Percentiles rank a stretch among this genome's conserved stretches.
Evolutionary conservation across 306 rosid species (phyloP).

Genomic region (Cicer cuneatum): DNA sequence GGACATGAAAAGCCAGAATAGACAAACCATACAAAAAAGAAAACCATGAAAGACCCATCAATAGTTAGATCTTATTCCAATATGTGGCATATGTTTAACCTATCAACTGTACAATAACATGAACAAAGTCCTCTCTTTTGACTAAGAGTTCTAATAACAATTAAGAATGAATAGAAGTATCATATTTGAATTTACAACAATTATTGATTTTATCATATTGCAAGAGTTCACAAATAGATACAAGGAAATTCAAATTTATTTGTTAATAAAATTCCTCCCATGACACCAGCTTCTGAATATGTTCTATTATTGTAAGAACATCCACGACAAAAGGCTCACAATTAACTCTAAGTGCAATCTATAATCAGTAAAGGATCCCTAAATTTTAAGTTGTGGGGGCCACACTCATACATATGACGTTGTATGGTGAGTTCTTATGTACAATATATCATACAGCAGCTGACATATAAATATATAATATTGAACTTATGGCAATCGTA

Average conservation of each 20-base stretch:
- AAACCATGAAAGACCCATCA: constrained; percentile 31
- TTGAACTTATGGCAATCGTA: too few species aligned
- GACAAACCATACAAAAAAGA: constrained; percentile 15
- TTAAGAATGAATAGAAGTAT: constrained; percentile 10
- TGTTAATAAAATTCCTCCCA: neutral
- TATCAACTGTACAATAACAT: constrained; percentile 23
- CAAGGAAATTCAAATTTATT: too few species aligned
- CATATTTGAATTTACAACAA: constrained; percentile 6
- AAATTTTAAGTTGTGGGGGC: too few species aligned
- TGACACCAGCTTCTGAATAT: neutral
- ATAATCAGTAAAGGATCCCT: too few species aligned
- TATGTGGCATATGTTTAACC: constrained; percentile 10
- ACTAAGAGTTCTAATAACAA: constrained; percentile 2
- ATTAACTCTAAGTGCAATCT: neutral
- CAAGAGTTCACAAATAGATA: neutral
- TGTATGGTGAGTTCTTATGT: too few species aligned
- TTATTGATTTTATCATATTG: constrained; percentile 12
- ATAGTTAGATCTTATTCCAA: constrained; percentile 13
- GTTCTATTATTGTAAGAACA: neutral
- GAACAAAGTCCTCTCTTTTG: constrained; percentile 23
- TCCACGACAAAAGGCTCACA: neutral
- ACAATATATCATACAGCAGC: too few species aligned
- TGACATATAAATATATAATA: too few species aligned
- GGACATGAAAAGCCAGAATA: constrained; percentile 19
- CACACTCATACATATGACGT: too few species aligned